phyloP scores from a whole-genome alignment of 768 basidiomycete species.

The Suillus placidus region DNA sequence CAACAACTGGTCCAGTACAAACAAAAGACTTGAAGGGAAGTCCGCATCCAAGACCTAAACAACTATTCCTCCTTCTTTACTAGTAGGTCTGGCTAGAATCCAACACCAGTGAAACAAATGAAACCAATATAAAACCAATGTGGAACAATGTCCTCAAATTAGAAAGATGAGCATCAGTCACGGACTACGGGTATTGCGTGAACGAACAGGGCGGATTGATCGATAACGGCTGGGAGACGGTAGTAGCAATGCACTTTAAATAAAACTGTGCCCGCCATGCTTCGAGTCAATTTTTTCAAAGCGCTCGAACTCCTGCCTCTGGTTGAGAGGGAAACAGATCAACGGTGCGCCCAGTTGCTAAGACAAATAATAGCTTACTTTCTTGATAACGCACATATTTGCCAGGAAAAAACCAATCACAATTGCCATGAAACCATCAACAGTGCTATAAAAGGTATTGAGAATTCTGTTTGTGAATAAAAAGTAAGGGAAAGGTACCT shows the following conservation, averaged over 20 bases:
- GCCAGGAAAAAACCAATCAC: constrained; percentile 75
- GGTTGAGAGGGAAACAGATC: constrained; percentile 18
- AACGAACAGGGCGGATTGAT: not conserved
- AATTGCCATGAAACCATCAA: constrained; percentile 86
- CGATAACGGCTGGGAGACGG: not conserved
- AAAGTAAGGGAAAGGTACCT: constrained; percentile 55
- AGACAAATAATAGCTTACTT: constrained; percentile 42
- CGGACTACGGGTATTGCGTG: not conserved
- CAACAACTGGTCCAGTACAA: not conserved
- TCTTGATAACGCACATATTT: constrained; percentile 85
- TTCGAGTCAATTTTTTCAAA: constrained; percentile 91
- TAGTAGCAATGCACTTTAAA: constrained; percentile 45
- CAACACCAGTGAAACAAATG: not conserved
- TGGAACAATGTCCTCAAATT: not conserved
- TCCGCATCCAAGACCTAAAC: not conserved
- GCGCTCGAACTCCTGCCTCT: constrained; percentile 80
- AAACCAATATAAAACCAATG: not conserved
- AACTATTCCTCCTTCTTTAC: not conserved
- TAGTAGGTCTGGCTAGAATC: not conserved
- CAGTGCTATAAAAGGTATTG: constrained; percentile 40
- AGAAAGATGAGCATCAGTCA: not conserved
- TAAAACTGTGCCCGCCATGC: constrained; percentile 84
- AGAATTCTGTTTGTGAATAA: not conserved
- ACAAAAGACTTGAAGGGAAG: not conserved
- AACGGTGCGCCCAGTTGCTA: constrained; percentile 5